These are phyloP conservation scores for Zymoseptoria ardabiliae DNA, from an alignment of 2,329 filamentous ascomycete species.

Conservation along the genomic window DNA sequence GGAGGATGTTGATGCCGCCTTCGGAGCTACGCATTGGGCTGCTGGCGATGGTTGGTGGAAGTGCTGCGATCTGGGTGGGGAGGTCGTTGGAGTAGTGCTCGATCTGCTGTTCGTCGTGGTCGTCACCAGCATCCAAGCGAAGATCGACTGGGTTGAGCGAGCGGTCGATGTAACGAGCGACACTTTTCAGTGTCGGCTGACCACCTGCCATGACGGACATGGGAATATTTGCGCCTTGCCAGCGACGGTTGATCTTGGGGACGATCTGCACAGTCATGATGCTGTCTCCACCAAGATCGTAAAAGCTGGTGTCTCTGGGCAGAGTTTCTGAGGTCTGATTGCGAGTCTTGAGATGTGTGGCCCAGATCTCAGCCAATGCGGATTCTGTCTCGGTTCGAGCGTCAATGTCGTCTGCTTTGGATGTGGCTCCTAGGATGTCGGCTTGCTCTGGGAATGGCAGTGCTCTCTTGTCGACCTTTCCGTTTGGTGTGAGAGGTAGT, in stretches of 20 bases:
- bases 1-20: conserved; percentile 49
- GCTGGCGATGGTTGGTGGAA: conserved; percentile 37
- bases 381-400: conserved; percentile 54
- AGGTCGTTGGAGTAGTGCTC: conserved; percentile 48
- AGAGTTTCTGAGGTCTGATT: conserved; percentile 56
- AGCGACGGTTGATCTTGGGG: conserved; percentile 58
- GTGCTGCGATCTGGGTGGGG: conserved; percentile 42
- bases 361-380: conserved; percentile 65
- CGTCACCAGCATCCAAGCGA: conserved; percentile 40
- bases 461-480: conserved; percentile 72
- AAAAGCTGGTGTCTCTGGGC: conserved; percentile 58
- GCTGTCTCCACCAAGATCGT: conserved; percentile 73
- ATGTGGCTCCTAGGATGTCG: conserved; percentile 53
- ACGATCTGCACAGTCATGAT: conserved; percentile 77
- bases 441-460: conserved; percentile 74
- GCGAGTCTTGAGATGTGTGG: conserved; percentile 58
- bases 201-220: conserved; percentile 63
- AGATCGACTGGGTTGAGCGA: conserved; percentile 43
- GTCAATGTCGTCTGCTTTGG: conserved; percentile 37
- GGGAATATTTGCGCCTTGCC: conserved; percentile 56
- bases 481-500: conserved; percentile 75
- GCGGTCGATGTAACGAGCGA: conserved; percentile 47
- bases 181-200: conserved; percentile 54
- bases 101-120: conserved; percentile 44
- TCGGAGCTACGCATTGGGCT: conserved; percentile 21